Evolutionary conservation across 73 alveolate genomes (phyloP), one percentile per base, ranked within the genome.

Genomic region (Paramecium primaurelia): DNA sequence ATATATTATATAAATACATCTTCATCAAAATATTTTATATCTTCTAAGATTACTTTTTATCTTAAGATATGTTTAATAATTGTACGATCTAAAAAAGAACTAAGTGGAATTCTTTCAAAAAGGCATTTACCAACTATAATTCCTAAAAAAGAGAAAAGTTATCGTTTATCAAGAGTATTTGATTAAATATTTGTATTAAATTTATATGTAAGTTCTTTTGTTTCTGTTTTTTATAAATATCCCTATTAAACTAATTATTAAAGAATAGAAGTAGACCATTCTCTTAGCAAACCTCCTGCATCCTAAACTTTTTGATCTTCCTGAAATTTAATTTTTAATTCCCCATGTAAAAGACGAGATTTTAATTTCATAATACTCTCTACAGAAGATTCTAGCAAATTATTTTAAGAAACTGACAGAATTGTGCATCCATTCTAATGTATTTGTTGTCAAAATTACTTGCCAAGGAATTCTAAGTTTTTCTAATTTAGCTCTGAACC

Each of bases 41-140:
- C 97, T 20, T 92, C 94, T 40, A 94, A 59, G 14, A 86, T 37
- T 42, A 97, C 92, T 51, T 95, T 93, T 69, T 97, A 94, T 68
- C 98, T 97, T 73, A 97, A 68, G 26, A 97, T 88, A 20, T 95
- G 93, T 92, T 95, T 96, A 80, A 95, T 93, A 18, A 97, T 92
- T 51, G 96, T 89, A 44, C 71, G 93, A 92, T 96, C 97, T 47
- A 97, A 90, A 86, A 98, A 96, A 45, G 96, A 93, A 93, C 96
- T 95, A 16, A 97, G 51, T 22, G 99, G 98, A 58, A 97, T 92
- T 54, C 97, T 97, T 84, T 97, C 97, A 92, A 97, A 94, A 22
- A 97, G 47, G 51, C 99, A 98, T 60, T 97, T 94, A 25, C 97
- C 99, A 16, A 97, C 58, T 4, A 97, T 92, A 75, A 95, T 97